These are phyloP conservation scores for Mycena vitilis DNA, from an alignment of 768 basidiomycete species.

Conservation along the genomic window DNA sequence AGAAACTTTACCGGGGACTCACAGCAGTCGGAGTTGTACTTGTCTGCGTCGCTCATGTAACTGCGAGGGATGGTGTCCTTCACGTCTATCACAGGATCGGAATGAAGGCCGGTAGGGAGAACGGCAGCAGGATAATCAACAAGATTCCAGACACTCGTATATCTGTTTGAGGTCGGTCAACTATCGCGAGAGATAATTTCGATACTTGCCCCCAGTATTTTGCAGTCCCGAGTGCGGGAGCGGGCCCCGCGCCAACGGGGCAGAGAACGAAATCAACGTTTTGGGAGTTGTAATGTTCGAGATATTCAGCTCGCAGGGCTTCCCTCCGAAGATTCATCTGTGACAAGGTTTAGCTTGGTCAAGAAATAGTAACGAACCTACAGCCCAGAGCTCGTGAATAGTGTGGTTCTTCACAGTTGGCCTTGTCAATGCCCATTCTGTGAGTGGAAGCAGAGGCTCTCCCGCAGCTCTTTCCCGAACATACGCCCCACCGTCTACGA, in stretches of 20 bases:
- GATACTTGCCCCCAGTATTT: constrained; percentile 49
- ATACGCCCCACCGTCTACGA: constrained; percentile 50
- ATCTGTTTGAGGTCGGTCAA: constrained; percentile 36
- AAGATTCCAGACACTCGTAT: constrained; percentile 57
- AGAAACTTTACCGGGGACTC: neutral
- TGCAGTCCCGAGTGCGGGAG: constrained; percentile 50
- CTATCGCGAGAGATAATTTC: too few species aligned
- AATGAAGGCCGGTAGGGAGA: constrained; percentile 55
- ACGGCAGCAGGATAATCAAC: constrained; percentile 57
- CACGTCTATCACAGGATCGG: constrained; percentile 42
- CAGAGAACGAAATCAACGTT: constrained; percentile 54
- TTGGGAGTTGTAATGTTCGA: constrained; percentile 52
- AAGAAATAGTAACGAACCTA: constrained; percentile 35
- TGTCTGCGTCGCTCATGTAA: constrained; percentile 35
- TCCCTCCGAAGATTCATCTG: constrained; percentile 41
- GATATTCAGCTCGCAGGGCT: constrained; percentile 46
- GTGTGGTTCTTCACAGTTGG: constrained; percentile 41
- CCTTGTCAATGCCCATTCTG: constrained; percentile 49
- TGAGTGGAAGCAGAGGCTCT: constrained; percentile 50
- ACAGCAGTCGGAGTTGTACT: constrained; percentile 28
- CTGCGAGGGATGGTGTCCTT: constrained; percentile 20
- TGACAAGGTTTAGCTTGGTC: constrained; percentile 14
- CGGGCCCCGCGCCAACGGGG: constrained; percentile 50
- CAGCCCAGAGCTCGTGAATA: constrained; percentile 41
- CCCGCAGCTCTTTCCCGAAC: constrained; percentile 42